Percentiles rank a stretch among this genome's conserved stretches.
Evolutionary conservation across 2,329 filamentous ascomycete genomes (phyloP).

Genomic region (Penicillium sp.): DNA sequence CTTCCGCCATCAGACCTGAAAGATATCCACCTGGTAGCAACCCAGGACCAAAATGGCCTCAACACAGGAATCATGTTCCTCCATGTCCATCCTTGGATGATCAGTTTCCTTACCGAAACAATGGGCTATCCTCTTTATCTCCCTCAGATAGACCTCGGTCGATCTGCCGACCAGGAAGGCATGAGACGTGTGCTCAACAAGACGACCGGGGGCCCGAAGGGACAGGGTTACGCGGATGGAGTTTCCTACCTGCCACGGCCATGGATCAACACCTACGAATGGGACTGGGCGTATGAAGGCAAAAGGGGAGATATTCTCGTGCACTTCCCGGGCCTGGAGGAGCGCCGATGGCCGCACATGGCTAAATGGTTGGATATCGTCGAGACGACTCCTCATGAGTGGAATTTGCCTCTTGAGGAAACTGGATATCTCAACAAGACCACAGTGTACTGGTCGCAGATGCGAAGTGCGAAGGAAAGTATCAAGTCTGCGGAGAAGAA

Average conservation of each 20-base stretch:
- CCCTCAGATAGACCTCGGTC: conserved; percentile 23
- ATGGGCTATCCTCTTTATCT: conserved; percentile 26
- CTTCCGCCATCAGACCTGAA: conserved; percentile 30
- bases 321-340: conserved; percentile 30
- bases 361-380: conserved; percentile 26
- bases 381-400: conserved; percentile 19
- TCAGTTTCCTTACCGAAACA: conserved; percentile 30
- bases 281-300: conserved; percentile 27
- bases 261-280: conserved; percentile 32
- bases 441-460: conserved; percentile 22
- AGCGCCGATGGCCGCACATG: conserved; percentile 28
- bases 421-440: conserved; percentile 22
- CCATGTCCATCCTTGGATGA: conserved; percentile 35
- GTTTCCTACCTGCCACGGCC: conserved; percentile 22
- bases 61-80: conserved; percentile 37
- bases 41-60: conserved; percentile 34
- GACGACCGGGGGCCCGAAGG: conserved; percentile 14
- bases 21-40: conserved; percentile 32
- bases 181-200: conserved; percentile 24
- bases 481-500: background rate
- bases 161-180: conserved; percentile 22
- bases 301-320: conserved; percentile 30
- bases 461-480: conserved; percentile 1
- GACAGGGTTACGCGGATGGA: conserved; percentile 16
- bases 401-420: conserved; percentile 24